Evolutionary conservation across 2,329 filamentous ascomycete genomes (phyloP).

Genomic region (Curvularia sp.): DNA sequence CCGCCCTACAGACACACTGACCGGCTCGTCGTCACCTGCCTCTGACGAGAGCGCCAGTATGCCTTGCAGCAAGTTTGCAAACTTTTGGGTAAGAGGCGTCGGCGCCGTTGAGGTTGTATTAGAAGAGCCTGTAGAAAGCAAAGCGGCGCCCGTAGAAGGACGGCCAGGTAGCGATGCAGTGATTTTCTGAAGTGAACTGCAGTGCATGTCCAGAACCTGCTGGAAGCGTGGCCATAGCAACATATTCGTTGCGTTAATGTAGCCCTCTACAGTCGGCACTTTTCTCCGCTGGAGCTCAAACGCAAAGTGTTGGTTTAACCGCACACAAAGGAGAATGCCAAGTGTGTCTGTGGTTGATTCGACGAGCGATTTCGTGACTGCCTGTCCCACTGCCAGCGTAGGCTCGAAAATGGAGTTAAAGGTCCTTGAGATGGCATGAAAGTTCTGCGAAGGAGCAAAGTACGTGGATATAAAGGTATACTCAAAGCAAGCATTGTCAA

Average conservation of each 20-base stretch:
- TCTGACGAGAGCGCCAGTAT: constrained; percentile 85
- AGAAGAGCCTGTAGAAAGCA: constrained; percentile 50
- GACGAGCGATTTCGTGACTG: constrained; percentile 76
- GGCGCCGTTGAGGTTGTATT: constrained; percentile 75
- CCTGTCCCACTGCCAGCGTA: constrained; percentile 82
- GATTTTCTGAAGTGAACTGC: constrained; percentile 77
- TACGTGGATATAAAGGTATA: constrained; percentile 93
- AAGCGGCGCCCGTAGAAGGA: constrained; percentile 44
- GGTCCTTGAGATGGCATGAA: constrained; percentile 78
- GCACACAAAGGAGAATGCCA: constrained; percentile 87
- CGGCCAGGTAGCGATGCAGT: constrained; percentile 53
- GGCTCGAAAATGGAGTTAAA: constrained; percentile 90
- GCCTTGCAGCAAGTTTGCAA: constrained; percentile 88
- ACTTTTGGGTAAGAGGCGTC: constrained; percentile 91
- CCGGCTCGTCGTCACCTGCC: constrained; percentile 91
- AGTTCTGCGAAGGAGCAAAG: constrained; percentile 79
- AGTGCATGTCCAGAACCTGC: constrained; percentile 89
- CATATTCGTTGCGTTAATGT: constrained; percentile 96
- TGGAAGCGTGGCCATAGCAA: constrained; percentile 96
- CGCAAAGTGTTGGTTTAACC: constrained; percentile 90
- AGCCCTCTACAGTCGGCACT: constrained; percentile 85
- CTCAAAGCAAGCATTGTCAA: constrained; percentile 93
- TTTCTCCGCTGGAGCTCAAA: constrained; percentile 93
- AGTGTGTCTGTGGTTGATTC: constrained; percentile 82
- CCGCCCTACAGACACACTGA: constrained; percentile 78